phyloP scores from a whole-genome alignment of 306 rosid genomes.

The Rosa lucieae region DNA sequence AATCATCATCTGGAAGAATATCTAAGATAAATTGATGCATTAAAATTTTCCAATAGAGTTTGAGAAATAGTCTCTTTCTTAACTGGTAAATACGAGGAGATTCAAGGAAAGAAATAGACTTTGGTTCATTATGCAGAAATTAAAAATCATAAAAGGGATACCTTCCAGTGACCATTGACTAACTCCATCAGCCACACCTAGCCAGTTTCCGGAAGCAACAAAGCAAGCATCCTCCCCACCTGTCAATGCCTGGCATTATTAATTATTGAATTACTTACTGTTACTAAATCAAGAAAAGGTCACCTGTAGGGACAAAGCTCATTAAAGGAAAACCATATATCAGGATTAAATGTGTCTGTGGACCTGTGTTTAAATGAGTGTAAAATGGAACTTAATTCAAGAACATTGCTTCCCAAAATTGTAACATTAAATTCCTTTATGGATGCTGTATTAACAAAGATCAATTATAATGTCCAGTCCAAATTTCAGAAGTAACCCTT shows the following conservation, averaged over 20 bases:
- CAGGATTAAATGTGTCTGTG: background rate
- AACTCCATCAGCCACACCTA: constrained; percentile 82
- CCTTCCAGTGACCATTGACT: constrained; percentile 81
- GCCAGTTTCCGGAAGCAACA: constrained; percentile 59
- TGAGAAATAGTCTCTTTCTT: background rate
- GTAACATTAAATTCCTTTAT: background rate
- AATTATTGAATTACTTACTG: constrained; percentile 40
- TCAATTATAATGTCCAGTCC: background rate
- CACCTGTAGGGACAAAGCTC: background rate
- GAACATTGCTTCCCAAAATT: background rate
- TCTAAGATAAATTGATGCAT: background rate
- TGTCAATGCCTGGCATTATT: constrained; percentile 71
- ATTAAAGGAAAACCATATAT: background rate
- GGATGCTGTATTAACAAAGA: background rate
- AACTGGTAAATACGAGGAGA: background rate
- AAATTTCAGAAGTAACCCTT: background rate
- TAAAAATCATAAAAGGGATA: constrained; percentile 18
- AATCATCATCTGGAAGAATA: background rate
- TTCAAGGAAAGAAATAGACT: background rate
- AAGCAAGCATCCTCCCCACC: constrained; percentile 72
- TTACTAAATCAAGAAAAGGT: constrained; percentile 20
- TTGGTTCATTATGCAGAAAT: background rate
- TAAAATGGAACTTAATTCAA: background rate
- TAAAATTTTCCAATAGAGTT: background rate
- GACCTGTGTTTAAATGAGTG: background rate